phyloP scores from a whole-genome alignment of 306 rosid species.

The Nissolia schottii region DNA sequence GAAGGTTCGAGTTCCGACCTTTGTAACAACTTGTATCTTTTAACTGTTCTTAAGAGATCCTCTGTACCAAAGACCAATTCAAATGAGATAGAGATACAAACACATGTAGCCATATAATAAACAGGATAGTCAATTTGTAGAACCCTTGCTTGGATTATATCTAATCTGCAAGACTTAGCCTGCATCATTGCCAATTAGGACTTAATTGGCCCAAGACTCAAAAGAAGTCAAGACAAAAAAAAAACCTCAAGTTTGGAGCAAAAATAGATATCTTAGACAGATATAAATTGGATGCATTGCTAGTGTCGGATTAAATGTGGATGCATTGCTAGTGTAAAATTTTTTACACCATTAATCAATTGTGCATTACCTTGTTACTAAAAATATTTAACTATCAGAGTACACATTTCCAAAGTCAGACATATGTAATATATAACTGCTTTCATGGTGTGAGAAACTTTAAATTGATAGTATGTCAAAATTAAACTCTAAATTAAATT shows the following conservation, averaged over 20 bases:
- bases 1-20: background rate
- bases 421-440: no score
- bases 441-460: no score
- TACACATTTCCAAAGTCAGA: no score
- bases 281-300: background rate
- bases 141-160: background rate
- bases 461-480: no score
- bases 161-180: background rate
- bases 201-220: background rate
- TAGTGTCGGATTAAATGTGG: no score
- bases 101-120: background rate
- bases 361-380: no score
- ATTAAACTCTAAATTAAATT: no score
- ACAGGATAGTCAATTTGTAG: background rate
- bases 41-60: background rate
- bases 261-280: background rate
- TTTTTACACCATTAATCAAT: no score
- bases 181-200: background rate
- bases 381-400: no score
- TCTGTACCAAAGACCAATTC: background rate
- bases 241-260: background rate
- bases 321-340: no score
- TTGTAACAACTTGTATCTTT: background rate
- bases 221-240: background rate
- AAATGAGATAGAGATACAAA: background rate